Percentiles rank a stretch among this genome's conserved stretches.
These are phyloP conservation scores for Xylaria arbuscula DNA, from an alignment of 2,329 filamentous ascomycete genomes.

Conservation along the genomic window DNA sequence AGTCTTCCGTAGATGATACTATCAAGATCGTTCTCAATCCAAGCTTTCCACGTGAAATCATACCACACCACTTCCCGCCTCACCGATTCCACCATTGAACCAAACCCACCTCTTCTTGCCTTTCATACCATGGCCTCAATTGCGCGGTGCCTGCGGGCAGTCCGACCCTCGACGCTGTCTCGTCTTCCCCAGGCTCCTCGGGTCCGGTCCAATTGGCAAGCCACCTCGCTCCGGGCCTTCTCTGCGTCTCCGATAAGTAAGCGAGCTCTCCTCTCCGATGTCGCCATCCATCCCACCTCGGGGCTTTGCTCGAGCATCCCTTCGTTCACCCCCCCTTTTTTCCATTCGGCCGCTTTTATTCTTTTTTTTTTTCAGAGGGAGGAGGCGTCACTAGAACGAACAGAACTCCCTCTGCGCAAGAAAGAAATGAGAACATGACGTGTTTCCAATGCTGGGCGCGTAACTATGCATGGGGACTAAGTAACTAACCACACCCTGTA, in stretches of 20 bases:
- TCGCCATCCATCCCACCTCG: slow-evolving; percentile 47
- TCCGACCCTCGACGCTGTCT: slow-evolving; percentile 60
- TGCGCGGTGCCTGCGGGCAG: slow-evolving; percentile 64
- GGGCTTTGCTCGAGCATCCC: not conserved
- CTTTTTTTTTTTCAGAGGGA: not conserved
- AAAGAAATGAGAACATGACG: not conserved
- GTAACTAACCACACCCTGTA: not conserved
- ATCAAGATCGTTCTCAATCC: not conserved
- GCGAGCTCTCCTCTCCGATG: slow-evolving; percentile 51
- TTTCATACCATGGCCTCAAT: slow-evolving; percentile 63
- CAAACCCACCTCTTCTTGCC: not conserved
- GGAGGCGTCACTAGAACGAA: not conserved
- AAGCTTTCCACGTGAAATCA: slow-evolving; percentile 30
- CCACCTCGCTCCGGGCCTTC: slow-evolving; percentile 58
- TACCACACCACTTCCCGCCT: slow-evolving; percentile 26
- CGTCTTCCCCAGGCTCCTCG: slow-evolving; percentile 52
- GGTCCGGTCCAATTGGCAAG: slow-evolving; percentile 52
- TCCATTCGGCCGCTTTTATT: not conserved
- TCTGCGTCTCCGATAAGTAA: slow-evolving; percentile 59
- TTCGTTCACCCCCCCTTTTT: not conserved
- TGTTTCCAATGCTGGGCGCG: not conserved
- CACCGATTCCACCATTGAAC: slow-evolving; percentile 7
- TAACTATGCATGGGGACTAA: not conserved
- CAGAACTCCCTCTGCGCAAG: not conserved
- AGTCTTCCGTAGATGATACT: not conserved